phyloP scores from a whole-genome alignment of 2,329 filamentous ascomycete genomes.

The Ciborinia camelliae region DNA sequence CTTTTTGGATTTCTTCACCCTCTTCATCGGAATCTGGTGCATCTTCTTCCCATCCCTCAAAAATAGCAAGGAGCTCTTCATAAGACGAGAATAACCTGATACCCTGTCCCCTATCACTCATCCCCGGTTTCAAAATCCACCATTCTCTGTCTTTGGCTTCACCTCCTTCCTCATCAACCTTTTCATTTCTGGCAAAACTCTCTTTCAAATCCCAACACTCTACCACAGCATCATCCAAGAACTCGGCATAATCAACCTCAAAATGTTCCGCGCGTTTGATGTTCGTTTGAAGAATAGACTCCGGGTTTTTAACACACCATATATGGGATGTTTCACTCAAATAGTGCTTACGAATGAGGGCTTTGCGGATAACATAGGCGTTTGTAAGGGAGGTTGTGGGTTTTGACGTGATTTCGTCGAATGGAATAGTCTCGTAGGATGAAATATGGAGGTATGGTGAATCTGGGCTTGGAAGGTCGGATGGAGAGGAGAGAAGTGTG shows the following conservation, averaged over 20 bases:
- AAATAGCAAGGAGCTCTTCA: conserved; percentile 79
- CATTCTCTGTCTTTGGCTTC: conserved; percentile 58
- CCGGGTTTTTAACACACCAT: conserved; percentile 81
- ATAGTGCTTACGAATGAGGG: conserved; percentile 94
- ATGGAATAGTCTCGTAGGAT: conserved; percentile 85
- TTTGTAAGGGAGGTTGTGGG: conserved; percentile 67
- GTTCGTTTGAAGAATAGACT: conserved; percentile 63
- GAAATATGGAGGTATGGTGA: conserved; percentile 64
- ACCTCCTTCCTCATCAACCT: conserved; percentile 52
- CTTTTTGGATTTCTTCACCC: conserved; percentile 45
- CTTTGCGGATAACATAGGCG: conserved; percentile 93
- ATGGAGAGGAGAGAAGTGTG: conserved; percentile 52
- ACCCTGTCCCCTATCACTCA: conserved; percentile 94
- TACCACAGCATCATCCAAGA: conserved; percentile 86
- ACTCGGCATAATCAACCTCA: conserved; percentile 95
- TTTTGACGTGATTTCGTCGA: conserved; percentile 66
- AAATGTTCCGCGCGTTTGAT: conserved; percentile 80
- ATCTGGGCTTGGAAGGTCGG: conserved; percentile 32
- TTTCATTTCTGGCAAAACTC: conserved; percentile 68
- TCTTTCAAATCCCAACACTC: conserved; percentile 86
- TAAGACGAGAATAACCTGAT: conserved; percentile 86
- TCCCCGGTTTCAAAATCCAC: conserved; percentile 98
- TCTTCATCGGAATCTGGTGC: conserved; percentile 64
- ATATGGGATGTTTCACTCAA: conserved; percentile 77
- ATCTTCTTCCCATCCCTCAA: conserved; percentile 83